Evolutionary conservation across 2,329 filamentous ascomycete species (phyloP).

Genomic region (Penicillium occitanis): DNA sequence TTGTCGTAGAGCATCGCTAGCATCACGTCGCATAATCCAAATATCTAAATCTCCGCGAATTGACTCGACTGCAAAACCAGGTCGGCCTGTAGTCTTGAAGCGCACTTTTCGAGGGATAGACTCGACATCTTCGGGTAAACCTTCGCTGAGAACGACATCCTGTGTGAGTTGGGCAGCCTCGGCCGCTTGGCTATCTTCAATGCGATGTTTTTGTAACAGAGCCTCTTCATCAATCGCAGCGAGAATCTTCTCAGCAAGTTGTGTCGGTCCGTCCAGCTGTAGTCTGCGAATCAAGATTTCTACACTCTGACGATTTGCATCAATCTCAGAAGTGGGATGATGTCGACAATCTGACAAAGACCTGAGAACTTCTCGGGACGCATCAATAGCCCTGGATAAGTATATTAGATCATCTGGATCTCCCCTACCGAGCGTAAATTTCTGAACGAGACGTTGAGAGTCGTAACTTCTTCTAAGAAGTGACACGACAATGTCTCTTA

Average conservation of each 20-base stretch:
- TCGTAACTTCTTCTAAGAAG: constrained; percentile 77
- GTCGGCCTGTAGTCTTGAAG: constrained; percentile 30
- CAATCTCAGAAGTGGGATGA: constrained; percentile 27
- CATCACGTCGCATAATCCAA: constrained; percentile 64
- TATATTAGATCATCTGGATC: constrained; percentile 86
- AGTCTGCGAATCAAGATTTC: constrained; percentile 34
- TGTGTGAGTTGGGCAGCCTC: constrained; percentile 73
- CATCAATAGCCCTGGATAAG: constrained; percentile 75
- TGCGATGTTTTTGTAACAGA: constrained; percentile 73
- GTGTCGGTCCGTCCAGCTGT: constrained; percentile 61
- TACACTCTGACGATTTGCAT: constrained; percentile 34
- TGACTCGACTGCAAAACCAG: constrained; percentile 30
- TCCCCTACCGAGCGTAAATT: constrained; percentile 89
- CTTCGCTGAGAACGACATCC: constrained; percentile 67
- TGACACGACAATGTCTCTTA: constrained; percentile 68
- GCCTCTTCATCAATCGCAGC: constrained; percentile 90
- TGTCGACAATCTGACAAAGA: constrained; percentile 29
- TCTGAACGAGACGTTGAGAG: constrained; percentile 85
- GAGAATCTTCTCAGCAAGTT: constrained; percentile 69
- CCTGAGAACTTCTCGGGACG: constrained; percentile 63
- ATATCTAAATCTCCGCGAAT: constrained; percentile 51
- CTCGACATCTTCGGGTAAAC: constrained; percentile 56
- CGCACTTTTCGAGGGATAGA: constrained; percentile 55
- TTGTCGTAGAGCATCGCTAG: constrained; percentile 63
- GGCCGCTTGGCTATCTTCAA: constrained; percentile 69